Evolutionary conservation across 768 basidiomycete genomes (phyloP), one percentile per base, ranked within the genome.

Genomic region (Kwoniella shandongensis): DNA sequence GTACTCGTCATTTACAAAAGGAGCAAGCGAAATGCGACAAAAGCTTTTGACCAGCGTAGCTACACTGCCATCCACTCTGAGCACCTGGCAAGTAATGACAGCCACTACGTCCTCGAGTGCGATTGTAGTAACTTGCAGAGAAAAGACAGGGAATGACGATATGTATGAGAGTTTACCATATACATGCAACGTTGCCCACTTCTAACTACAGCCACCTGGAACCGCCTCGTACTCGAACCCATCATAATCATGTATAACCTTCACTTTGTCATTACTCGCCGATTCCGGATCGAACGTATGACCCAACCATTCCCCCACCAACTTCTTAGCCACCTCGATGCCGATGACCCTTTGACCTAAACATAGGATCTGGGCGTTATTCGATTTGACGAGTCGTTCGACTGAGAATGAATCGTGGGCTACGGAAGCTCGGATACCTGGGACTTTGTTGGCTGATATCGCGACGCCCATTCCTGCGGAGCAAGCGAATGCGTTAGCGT

Each of bases 351-450:
- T 42, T 48, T 76, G 75, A 22, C 75, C 75, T 6, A 76, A 54
- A 56, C 67, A 69, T 0, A 76, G 61, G 44, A 76, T 67, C 51
- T 76, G 75, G 30, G 69, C 71, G 54, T 76, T 66, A 46, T 76
- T 76, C 23, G 65, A 68, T 36, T 73, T 70, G 46, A 76, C 63
- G 26, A 72, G 61, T n/a, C 75, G 57, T 56, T 76, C 75, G 54
- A 76, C 75, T 1, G 71, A 73, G 65, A 73, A 76, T 0, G 66
- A 66, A 40, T 76, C 75, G 58, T 76, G 74, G 3, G 72, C 69
- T 32, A 69, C 66, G 2, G 59, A 70, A 4, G 72, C 72, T 36
- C 72, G 36, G 51, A 74, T 66, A 4, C 69, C 69, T 11, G 66
- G 53, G 2, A 76, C 75, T 59, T 76, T 74, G 58, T 72, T 72